Percentiles rank a stretch among this genome's conserved stretches.
phyloP scores from a whole-genome alignment of 2,329 filamentous ascomycete species.

The Fonsecaea nubica region DNA sequence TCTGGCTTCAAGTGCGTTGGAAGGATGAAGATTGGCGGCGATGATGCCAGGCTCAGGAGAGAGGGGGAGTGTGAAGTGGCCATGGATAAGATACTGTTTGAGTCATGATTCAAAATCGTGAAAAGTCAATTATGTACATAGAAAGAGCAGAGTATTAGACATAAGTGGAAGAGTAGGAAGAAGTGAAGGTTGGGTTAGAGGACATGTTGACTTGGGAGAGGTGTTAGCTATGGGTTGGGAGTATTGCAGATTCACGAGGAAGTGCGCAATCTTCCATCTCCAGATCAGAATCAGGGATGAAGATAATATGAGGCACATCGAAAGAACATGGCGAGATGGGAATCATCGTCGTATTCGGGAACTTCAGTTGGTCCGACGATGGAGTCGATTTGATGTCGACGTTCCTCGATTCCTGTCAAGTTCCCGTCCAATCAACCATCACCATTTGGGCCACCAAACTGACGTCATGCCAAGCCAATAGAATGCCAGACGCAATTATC shows the following conservation, averaged over 20 bases:
- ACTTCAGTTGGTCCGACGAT: background rate
- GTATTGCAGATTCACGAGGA: background rate
- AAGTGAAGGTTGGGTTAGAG: background rate
- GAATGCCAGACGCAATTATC: background rate
- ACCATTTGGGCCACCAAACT: background rate
- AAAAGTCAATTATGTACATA: background rate
- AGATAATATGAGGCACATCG: background rate
- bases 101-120: background rate
- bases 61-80: background rate
- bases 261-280: background rate
- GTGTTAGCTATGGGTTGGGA: background rate
- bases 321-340: background rate
- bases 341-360: constrained; percentile 2
- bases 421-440: background rate
- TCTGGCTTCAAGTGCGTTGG: constrained; percentile 70
- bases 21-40: constrained; percentile 75
- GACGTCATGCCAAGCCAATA: background rate
- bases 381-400: background rate
- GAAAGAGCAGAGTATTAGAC: background rate
- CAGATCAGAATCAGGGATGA: background rate
- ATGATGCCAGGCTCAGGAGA: constrained; percentile 28
- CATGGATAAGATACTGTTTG: background rate
- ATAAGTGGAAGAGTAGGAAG: background rate
- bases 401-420: background rate
- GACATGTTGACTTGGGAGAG: background rate